Evolutionary conservation across 495 filamentous ascomycete genomes (phyloP).

Genomic region (Letharia lupina): DNA sequence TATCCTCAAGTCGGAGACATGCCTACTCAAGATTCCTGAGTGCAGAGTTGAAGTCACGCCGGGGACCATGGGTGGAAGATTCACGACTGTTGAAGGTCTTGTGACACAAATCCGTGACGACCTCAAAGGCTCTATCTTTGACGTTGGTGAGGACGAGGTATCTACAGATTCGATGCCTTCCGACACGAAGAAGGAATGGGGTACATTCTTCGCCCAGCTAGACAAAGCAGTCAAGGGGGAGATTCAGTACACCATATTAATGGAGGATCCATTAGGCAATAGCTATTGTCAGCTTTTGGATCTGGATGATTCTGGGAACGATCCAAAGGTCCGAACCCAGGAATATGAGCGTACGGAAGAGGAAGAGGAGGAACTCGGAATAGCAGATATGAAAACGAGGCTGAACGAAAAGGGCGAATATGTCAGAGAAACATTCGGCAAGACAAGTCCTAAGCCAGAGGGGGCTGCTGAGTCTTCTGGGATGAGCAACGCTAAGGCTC

Average conservation of each 20-base stretch:
- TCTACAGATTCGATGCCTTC: conserved; percentile 63
- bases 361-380: conserved; percentile 84
- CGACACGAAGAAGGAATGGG: conserved; percentile 62
- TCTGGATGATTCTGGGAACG: conserved; percentile 55
- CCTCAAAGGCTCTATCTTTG: conserved; percentile 75
- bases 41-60: conserved; percentile 76
- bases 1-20: conserved; percentile 94
- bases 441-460: not conserved
- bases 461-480: too few relatives aligned
- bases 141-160: conserved; percentile 46
- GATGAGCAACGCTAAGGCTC: too few relatives aligned
- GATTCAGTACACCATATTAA: conserved; percentile 72
- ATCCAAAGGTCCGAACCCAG: conserved; percentile 70
- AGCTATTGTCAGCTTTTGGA: conserved; percentile 89
- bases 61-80: conserved; percentile 89
- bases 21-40: conserved; percentile 73
- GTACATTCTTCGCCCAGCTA: conserved; percentile 67
- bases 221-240: conserved; percentile 72
- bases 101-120: conserved; percentile 91
- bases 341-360: conserved; percentile 83
- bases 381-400: conserved; percentile 88
- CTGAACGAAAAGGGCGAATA: conserved; percentile 59
- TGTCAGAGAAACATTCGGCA: conserved; percentile 18
- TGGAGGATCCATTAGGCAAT: conserved; percentile 80
- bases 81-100: conserved; percentile 92